phyloP scores from a whole-genome alignment of 345 rosid genomes.

The Eucalyptus virginea region DNA sequence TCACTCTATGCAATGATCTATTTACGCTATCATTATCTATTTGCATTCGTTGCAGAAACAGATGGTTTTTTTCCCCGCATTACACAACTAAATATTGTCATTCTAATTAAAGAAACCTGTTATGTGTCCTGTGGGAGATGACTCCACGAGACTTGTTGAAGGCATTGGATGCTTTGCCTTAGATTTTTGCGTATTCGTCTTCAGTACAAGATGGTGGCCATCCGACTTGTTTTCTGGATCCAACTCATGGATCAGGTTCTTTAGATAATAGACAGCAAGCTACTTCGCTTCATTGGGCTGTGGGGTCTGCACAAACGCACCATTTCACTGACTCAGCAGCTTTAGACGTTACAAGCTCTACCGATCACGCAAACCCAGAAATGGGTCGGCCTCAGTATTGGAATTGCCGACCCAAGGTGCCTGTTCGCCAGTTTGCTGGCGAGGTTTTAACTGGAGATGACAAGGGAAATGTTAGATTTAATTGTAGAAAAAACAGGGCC shows the following conservation, averaged over 20 bases:
- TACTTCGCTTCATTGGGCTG: not conserved
- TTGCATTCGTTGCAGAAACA: not conserved
- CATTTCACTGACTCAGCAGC: not conserved
- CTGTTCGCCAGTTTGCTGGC: not conserved
- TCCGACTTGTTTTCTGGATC: not conserved
- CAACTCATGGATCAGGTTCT: not conserved
- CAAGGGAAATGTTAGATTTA: not conserved
- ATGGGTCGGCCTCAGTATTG: not conserved
- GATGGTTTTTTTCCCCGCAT: not conserved
- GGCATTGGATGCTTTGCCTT: not conserved
- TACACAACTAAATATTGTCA: not conserved
- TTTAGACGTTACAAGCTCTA: not conserved
- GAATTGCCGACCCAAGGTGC: not conserved
- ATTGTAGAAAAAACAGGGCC: not conserved
- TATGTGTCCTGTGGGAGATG: not conserved
- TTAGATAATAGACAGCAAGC: not conserved
- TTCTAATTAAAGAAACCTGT: not conserved
- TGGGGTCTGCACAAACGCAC: not conserved
- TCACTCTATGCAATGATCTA: not conserved
- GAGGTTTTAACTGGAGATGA: not conserved
- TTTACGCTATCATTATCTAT: not conserved
- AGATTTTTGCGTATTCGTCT: not conserved
- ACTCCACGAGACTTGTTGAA: not conserved
- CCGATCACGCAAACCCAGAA: not conserved
- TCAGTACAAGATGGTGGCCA: not conserved